A percentile compares a stretch with the other conserved stretches of the same genome.
phyloP scores from a whole-genome alignment of 2,329 filamentous ascomycete genomes.

The Fusarium sp. region DNA sequence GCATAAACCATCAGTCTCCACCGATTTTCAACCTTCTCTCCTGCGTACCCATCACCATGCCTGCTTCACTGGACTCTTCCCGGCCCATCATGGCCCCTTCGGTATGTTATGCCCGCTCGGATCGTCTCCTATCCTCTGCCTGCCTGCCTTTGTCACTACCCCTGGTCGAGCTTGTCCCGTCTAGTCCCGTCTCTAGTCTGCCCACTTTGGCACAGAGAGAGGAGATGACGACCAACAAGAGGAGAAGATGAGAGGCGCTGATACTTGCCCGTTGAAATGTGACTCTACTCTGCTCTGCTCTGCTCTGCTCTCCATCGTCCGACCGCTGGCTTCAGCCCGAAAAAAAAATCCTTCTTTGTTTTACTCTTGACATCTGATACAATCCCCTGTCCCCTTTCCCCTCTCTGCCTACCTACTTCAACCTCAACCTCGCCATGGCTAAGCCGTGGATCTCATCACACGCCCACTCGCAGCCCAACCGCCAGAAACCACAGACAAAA shows the following conservation, averaged over 20 bases:
- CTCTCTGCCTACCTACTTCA: constrained; percentile 16
- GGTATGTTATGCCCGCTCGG: constrained; percentile 58
- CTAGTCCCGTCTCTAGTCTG: constrained; percentile 36
- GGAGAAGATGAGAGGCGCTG: constrained; percentile 8
- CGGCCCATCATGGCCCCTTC: constrained; percentile 72
- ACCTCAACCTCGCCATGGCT: constrained; percentile 32
- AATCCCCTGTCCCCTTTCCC: constrained; percentile 25
- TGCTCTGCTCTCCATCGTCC: constrained; percentile 16
- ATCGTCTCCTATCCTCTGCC: constrained; percentile 12
- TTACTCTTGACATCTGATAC: constrained; percentile 30
- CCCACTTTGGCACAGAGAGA: constrained; percentile 29
- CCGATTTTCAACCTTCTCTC: not conserved
- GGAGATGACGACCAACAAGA: constrained; percentile 6
- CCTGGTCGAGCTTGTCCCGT: constrained; percentile 22
- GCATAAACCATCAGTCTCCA: constrained; percentile 23
- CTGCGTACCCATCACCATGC: constrained; percentile 55
- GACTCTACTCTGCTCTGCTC: not conserved
- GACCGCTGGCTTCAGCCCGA: constrained; percentile 34
- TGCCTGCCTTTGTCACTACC: constrained; percentile 9
- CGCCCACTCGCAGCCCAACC: constrained; percentile 33
- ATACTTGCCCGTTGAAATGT: constrained; percentile 19
- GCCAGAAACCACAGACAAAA: constrained; percentile 11
- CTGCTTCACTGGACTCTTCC: constrained; percentile 68
- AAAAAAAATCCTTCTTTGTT: constrained; percentile 28
- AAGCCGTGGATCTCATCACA: constrained; percentile 36